Conservation (phyloP, 2,329 filamentous ascomycete species). For the Beauveria brongniartii region DNA sequence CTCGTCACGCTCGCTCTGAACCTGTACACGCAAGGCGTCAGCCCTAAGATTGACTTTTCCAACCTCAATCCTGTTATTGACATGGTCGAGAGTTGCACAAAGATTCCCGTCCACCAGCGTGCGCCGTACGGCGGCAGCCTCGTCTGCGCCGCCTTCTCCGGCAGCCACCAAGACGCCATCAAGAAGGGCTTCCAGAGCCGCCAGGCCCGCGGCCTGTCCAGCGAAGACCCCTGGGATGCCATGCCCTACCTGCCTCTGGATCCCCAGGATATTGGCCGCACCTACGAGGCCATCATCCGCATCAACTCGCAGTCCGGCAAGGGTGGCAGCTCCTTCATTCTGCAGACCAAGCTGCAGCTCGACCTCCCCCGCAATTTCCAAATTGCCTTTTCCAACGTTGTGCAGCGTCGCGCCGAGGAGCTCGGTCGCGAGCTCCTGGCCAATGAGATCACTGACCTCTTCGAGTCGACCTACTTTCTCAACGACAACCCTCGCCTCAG, state of each 20-base stretch:
- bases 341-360: conserved; percentile 79
- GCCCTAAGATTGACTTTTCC: conserved; percentile 82
- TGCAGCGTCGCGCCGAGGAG: conserved; percentile 73
- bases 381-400: conserved; percentile 80
- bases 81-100: conserved; percentile 84
- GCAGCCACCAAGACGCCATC: conserved; percentile 91
- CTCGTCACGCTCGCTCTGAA: conserved; percentile 88
- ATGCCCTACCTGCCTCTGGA: conserved; percentile 84
- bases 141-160: conserved; percentile 87
- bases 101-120: conserved; percentile 85
- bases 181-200: conserved; percentile 81
- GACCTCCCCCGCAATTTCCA: conserved; percentile 90
- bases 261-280: conserved; percentile 85
- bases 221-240: conserved; percentile 69
- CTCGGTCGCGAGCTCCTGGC: conserved; percentile 78
- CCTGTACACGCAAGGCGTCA: conserved; percentile 87
- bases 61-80: conserved; percentile 81
- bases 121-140: conserved; percentile 86
- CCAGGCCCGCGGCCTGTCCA: conserved; percentile 47
- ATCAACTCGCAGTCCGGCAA: conserved; percentile 97
- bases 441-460: conserved; percentile 77
- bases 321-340: conserved; percentile 89
- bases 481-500: conserved; percentile 75
- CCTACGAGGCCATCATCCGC: conserved; percentile 95
- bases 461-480: conserved; percentile 81